Conservation (phyloP, 805 yeast genomes). For the Barnettozyma sp. region DNA sequence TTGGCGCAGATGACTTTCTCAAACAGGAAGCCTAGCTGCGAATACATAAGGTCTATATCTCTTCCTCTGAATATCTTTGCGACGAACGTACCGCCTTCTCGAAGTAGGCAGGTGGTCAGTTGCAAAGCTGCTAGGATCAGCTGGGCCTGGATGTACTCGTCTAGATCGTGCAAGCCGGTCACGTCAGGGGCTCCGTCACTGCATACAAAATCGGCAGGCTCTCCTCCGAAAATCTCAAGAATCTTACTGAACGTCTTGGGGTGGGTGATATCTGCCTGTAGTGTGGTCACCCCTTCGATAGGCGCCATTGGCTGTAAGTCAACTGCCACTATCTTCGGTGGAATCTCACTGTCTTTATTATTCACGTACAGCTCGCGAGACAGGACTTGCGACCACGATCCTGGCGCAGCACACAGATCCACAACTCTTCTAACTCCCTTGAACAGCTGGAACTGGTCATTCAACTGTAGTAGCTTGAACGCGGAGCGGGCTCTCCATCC, state of each 20-base stretch:
- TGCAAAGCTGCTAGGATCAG: constrained; percentile 86
- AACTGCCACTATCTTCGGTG: constrained; percentile 82
- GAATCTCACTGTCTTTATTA: constrained; percentile 27
- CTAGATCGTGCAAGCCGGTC: constrained; percentile 93
- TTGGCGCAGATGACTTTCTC: constrained; percentile 90
- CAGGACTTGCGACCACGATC: constrained; percentile 96
- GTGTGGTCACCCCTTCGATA: constrained; percentile 78
- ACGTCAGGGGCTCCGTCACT: constrained; percentile 99
- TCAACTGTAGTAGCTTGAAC: constrained; percentile 81
- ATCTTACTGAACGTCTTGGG: constrained; percentile 79
- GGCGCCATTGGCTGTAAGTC: constrained; percentile 98
- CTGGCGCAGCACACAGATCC: constrained; percentile 97
- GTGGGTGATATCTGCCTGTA: constrained; percentile 97
- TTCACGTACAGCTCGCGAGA: constrained; percentile 56
- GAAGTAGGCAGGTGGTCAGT: constrained; percentile 79
- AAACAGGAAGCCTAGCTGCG: constrained; percentile 84
- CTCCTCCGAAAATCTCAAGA: constrained; percentile 78
- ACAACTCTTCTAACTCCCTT: constrained; percentile 75
- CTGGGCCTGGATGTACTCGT: constrained; percentile 96
- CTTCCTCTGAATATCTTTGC: constrained; percentile 96
- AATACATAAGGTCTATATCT: constrained; percentile 87
- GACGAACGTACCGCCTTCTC: constrained; percentile 88
- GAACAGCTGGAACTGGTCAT: constrained; percentile 81
- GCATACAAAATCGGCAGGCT: constrained; percentile 90
- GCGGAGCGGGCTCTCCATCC: constrained; percentile 98